Evolutionary conservation across 805 yeast species (phyloP).

Genomic region (Ogataea corticis): DNA sequence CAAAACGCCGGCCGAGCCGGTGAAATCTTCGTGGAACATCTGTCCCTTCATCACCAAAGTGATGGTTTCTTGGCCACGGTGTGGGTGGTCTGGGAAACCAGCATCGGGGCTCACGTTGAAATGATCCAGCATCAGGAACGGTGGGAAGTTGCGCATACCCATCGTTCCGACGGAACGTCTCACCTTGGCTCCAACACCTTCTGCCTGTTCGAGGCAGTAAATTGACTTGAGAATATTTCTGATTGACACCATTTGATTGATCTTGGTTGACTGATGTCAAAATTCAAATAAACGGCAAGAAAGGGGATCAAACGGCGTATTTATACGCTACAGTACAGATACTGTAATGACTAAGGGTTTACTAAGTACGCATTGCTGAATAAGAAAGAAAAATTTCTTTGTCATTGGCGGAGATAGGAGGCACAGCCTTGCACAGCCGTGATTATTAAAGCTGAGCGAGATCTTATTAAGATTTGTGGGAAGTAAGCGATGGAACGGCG

Average conservation of each 20-base stretch:
- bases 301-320: background rate
- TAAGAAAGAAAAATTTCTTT: constrained; percentile 1
- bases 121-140: constrained; percentile 81
- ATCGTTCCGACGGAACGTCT: constrained; percentile 76
- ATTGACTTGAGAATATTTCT: constrained; percentile 54
- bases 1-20: constrained; percentile 77
- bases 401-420: background rate
- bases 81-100: constrained; percentile 86
- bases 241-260: constrained; percentile 26
- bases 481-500: no score
- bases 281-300: no score
- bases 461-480: no score
- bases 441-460: no score
- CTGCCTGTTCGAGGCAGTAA: constrained; percentile 68
- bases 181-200: constrained; percentile 88
- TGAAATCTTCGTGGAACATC: constrained; percentile 82
- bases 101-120: constrained; percentile 62
- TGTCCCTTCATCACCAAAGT: constrained; percentile 66
- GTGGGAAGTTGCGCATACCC: constrained; percentile 71
- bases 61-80: constrained; percentile 81
- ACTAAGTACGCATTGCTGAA: constrained; percentile 3
- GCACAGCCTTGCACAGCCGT: background rate
- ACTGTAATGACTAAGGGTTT: background rate
- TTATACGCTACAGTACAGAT: background rate
- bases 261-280: background rate